These are phyloP conservation scores for Lactarius akahatsu DNA, from an alignment of 768 basidiomycete genomes.

Conservation along the genomic window DNA sequence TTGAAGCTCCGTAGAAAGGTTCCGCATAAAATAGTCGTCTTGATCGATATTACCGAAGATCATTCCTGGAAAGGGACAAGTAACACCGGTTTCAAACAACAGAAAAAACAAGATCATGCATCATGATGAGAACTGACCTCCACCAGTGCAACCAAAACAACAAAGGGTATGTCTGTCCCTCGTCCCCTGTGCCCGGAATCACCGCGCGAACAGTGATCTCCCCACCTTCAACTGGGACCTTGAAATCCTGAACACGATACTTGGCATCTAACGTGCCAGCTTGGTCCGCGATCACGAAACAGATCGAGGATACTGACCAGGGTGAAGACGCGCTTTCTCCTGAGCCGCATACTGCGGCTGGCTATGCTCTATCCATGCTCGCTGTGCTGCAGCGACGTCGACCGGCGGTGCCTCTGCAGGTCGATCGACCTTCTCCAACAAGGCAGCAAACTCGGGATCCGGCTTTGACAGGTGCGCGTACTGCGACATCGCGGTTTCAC, in stretches of 20 bases:
- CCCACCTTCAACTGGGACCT: constrained; percentile 15
- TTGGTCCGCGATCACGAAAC: not conserved
- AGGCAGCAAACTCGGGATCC: constrained; percentile 12
- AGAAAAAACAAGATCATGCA: not conserved
- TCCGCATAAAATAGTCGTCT: constrained; percentile 27
- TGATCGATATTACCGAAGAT: constrained; percentile 26
- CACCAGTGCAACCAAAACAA: constrained; percentile 10
- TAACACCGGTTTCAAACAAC: not conserved
- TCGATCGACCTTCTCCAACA: not conserved
- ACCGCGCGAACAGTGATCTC: constrained; percentile 10
- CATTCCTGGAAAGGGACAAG: not conserved
- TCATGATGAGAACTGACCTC: not conserved
- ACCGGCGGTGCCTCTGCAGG: not conserved
- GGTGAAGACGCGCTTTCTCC: not conserved
- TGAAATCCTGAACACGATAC: constrained; percentile 13
- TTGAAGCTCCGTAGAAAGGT: constrained; percentile 22
- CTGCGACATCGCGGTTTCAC: constrained; percentile 2
- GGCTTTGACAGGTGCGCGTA: constrained; percentile 3
- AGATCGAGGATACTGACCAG: not conserved
- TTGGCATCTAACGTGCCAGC: constrained; percentile 3
- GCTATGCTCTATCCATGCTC: not conserved
- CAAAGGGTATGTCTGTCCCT: not conserved
- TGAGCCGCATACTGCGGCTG: not conserved
- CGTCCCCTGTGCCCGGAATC: not conserved
- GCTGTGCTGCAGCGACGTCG: not conserved